Base-by-base conservation (phyloP, 345 rosid species). In the Boechera stricta region DNA sequence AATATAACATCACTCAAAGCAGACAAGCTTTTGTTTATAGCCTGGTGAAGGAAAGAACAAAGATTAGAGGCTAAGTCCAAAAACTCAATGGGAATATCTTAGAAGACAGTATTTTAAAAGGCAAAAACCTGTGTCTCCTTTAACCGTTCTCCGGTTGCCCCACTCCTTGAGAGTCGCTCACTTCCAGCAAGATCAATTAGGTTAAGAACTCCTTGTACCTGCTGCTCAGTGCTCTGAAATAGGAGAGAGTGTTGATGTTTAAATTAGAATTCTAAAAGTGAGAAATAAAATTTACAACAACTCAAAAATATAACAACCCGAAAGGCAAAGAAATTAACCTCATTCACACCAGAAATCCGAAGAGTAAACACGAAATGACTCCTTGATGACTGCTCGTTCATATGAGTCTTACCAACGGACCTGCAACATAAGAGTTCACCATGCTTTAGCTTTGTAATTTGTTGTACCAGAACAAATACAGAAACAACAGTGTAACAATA, bases 151-250 rank as follows among this genome's bases (percentile, higher is more conserved):
- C 99, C 99, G 11, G 94, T 95, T 39, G 98, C 89, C 5, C 97
- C 98, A 66, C 99, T 95, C 71, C 45, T 89, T 15, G 97, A 95
- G 9, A 95, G 87, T 11, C 99, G 83, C 84, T 95, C 99, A 61
- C 99, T 95, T 56, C 99, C 99, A 63, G 99, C 99, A 26, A 95
- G 89, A 78, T 95, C 99, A 47, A 95, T 95, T 3, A 95, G 85
- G 72, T 95, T 92, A 21, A 95, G 74, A 33, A 95, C 94, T 8
- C 99, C 99, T 81, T 96, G 97, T 12, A 93, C 96, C 69, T 93
- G 94, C 77, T 96, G 98, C 58, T 90, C 95, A 39, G 98, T 96
- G 73, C 81, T 84, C 98, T 96, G 68, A 67, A 54, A 79, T 42
- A 67, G 49, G 51, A 67, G 51, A 47, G 24, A 13, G 63, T 45